Evolutionary conservation across 805 yeast species (phyloP).

Genomic region (Tetrapisispora arboricola): DNA sequence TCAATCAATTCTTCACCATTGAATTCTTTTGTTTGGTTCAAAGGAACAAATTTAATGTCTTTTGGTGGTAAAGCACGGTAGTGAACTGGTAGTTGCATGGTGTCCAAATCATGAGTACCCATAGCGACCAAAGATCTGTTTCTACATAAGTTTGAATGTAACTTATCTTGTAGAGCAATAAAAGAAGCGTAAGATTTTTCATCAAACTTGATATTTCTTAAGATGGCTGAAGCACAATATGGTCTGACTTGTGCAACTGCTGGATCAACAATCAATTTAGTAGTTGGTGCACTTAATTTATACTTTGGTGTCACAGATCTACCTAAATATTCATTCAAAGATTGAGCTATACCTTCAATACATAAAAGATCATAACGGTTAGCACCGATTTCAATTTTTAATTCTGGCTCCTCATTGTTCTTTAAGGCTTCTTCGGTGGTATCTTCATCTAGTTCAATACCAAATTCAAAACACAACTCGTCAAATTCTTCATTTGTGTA

Average conservation of each 20-base stretch:
- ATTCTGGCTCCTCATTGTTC: conserved; percentile 64
- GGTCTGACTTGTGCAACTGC: conserved; percentile 75
- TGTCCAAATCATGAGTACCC: conserved; percentile 94
- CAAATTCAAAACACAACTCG: conserved; percentile 94
- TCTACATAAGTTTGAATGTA: conserved; percentile 92
- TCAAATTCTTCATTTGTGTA: conserved; percentile 88
- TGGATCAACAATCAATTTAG: conserved; percentile 64
- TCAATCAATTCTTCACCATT: conserved; percentile 75
- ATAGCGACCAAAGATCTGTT: conserved; percentile 95
- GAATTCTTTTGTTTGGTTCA: conserved; percentile 60
- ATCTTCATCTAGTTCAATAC: conserved; percentile 96
- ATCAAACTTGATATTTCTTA: conserved; percentile 73
- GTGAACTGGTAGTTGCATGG: conserved; percentile 70
- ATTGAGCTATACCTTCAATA: conserved; percentile 95
- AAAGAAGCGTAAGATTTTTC: conserved; percentile 86
- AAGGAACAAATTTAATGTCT: conserved; percentile 64
- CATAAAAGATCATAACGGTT: conserved; percentile 97
- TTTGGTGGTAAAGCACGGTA: conserved; percentile 77
- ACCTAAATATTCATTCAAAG: conserved; percentile 84
- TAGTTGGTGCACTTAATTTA: conserved; percentile 49
- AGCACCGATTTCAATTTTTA: conserved; percentile 95
- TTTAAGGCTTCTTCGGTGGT: conserved; percentile 54
- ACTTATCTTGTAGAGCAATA: conserved; percentile 90
- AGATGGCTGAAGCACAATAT: conserved; percentile 88
- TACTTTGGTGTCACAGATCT: conserved; percentile 54